Base-by-base conservation (phyloP, 2,329 filamentous ascomycete species). In the Sclerotinia spermophila region DNA sequence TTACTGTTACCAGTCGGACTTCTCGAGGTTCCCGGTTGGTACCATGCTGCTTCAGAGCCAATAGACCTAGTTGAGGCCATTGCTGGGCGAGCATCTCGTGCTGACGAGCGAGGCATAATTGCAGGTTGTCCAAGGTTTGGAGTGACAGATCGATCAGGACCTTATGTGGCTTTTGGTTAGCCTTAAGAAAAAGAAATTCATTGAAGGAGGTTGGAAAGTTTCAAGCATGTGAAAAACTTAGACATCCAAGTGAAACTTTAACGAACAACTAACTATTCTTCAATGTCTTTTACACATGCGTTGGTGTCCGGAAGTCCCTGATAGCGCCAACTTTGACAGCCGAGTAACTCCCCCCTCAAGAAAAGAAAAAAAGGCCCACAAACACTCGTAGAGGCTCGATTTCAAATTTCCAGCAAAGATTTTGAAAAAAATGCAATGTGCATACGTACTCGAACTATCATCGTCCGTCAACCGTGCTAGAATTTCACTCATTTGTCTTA, bases 401-500 rank as follows among this genome's bases (percentile, higher is more conserved):
- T 40, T 35, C 27, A 35, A 48, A 45, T 48, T 4, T 13, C 27
- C 0, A 3, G n/a, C 24, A 53, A 33, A 38, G 44, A 56, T 48
- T 5, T n/a, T 60, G 35, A 27, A 24, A 45, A 68, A 59, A 45
- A 51, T 53, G 5, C n/a, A 27, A 53, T 53, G 48, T 40, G 27
- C 19, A 68, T 68, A 45, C 51, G 24, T 44, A 72, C 62, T 45
- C 24, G 72, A 53, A 53, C 69, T 74, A n/a, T 71, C 71, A 33
- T 73, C 74, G 17, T 53, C 30, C 38, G 38, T 53, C n/a, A 58
- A 66, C 27, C 68, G 71, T 38, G 51, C 67, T 27, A 76, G 38
- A n/a, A 45, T 58, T 79, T 75, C 73, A 59, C 56, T 75, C 44
- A 78, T 69, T 38, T 66, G 61, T 53, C 67, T 74, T 48, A 88